A percentile compares a stretch with the other conserved stretches of the same genome.
Evolutionary conservation across 1,139 yeast species (phyloP).

Genomic region (Scheffersomyces cryptocercus): DNA sequence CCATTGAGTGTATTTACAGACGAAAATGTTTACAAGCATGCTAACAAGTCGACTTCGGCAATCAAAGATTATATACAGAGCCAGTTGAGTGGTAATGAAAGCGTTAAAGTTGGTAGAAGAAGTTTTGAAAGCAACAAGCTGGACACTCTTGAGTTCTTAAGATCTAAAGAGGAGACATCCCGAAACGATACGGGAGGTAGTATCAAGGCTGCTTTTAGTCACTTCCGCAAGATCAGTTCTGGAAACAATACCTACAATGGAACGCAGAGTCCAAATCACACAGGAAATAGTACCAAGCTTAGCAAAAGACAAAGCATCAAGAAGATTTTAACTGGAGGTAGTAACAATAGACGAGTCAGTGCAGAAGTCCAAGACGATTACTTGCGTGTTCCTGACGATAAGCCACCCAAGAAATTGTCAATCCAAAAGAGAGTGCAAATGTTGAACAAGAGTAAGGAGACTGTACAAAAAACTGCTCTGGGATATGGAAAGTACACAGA

Average conservation of each 20-base stretch:
- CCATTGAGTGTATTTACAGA: conserved; percentile 10
- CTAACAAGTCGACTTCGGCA: conserved; percentile 22
- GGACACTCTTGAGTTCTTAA: conserved; percentile 57
- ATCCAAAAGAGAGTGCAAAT: conserved; percentile 71
- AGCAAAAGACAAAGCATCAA: conserved; percentile 43
- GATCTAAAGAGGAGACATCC: conserved; percentile 42
- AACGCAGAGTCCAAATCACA: background rate
- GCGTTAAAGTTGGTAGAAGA: conserved; percentile 8
- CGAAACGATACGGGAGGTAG: conserved; percentile 49
- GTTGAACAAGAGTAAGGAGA: conserved; percentile 47
- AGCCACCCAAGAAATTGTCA: conserved; percentile 35
- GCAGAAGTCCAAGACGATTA: conserved; percentile 8
- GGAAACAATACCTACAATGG: conserved; percentile 29
- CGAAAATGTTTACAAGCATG: conserved; percentile 2
- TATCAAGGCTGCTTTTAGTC: conserved; percentile 36
- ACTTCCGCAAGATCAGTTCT: conserved; percentile 41
- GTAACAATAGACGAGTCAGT: conserved; percentile 15
- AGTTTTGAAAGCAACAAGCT: conserved; percentile 20
- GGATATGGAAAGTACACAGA: conserved; percentile 80
- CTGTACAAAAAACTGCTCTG: conserved; percentile 59
- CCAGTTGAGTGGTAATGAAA: conserved; percentile 23
- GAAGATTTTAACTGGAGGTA: conserved; percentile 45
- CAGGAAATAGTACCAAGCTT: conserved; percentile 13
- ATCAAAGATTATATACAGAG: conserved; percentile 37
- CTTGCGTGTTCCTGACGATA: conserved; percentile 7